Percentiles rank a stretch among this genome's conserved stretches.
These are phyloP conservation scores for Pythium dissotocum DNA, from an alignment of 352 stramenopile genomes.

Conservation along the genomic window DNA sequence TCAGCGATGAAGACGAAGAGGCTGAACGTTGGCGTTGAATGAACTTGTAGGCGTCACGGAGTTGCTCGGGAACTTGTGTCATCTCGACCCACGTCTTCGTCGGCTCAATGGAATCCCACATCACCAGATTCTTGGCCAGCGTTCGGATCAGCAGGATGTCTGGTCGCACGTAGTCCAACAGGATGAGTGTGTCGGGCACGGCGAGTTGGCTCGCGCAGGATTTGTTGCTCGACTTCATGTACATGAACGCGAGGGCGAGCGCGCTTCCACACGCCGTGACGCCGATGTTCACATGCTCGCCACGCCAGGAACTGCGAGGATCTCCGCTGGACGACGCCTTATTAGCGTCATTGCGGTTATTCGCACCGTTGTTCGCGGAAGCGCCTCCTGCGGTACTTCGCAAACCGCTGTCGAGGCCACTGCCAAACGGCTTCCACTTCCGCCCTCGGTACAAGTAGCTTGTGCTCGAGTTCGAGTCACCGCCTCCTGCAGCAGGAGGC, in stretches of 20 bases:
- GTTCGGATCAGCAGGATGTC: slow-evolving; percentile 95
- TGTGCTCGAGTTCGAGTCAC: slow-evolving; percentile 25
- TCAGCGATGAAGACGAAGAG: neutral
- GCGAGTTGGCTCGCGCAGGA: slow-evolving; percentile 81
- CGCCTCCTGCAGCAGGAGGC: slow-evolving; percentile 2
- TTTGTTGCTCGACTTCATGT: slow-evolving; percentile 93
- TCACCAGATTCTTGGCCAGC: slow-evolving; percentile 92
- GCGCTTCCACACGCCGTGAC: slow-evolving; percentile 93
- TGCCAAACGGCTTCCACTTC: slow-evolving; percentile 58
- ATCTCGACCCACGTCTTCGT: slow-evolving; percentile 90
- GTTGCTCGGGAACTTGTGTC: slow-evolving; percentile 57
- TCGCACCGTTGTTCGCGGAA: neutral
- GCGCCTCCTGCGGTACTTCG: neutral
- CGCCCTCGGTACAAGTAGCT: slow-evolving; percentile 75
- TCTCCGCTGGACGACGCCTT: neutral
- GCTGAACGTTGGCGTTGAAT: slow-evolving; percentile 15
- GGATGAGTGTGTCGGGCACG: slow-evolving; percentile 94
- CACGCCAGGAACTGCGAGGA: slow-evolving; percentile 30
- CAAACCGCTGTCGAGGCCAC: neutral
- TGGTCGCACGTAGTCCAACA: slow-evolving; percentile 95
- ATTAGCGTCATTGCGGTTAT: neutral
- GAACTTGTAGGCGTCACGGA: slow-evolving; percentile 48
- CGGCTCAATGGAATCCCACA: slow-evolving; percentile 94
- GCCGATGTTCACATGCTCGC: slow-evolving; percentile 94
- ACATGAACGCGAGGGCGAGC: slow-evolving; percentile 96